These are phyloP conservation scores for Alnus glutinosa DNA, from an alignment of 306 rosid species.

Conservation along the genomic window DNA sequence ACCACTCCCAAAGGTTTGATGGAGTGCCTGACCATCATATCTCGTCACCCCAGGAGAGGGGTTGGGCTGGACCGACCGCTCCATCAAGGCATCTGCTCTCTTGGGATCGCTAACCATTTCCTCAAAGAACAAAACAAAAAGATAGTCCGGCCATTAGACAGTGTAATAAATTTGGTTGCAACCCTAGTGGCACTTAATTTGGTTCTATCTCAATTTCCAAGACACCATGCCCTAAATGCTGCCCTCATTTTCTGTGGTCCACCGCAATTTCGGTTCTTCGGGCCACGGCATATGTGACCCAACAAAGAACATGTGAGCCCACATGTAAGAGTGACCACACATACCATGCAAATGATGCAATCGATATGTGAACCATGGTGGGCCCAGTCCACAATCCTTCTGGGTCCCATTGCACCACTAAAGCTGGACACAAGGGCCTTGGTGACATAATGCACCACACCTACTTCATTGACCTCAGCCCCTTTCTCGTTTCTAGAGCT, in stretches of 20 bases:
- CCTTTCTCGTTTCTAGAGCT: background rate
- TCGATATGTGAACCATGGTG: conserved; percentile 24
- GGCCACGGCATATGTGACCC: conserved; percentile 27
- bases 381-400: conserved; percentile 12
- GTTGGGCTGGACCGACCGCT: no score
- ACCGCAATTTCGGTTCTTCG: conserved; percentile 25
- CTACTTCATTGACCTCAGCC: background rate
- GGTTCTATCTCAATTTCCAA: background rate
- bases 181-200: background rate
- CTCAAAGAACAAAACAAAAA: no score
- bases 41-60: no score
- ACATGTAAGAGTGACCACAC: conserved; percentile 26
- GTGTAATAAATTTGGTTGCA: no score
- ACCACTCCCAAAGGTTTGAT: no score
- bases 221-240: background rate
- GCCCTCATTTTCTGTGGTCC: conserved; percentile 12
- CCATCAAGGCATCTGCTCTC: no score
- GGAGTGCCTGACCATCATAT: no score
- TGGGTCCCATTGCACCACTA: conserved; percentile 17
- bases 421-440: conserved; percentile 7
- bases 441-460: conserved; percentile 16
- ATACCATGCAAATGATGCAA: conserved; percentile 6
- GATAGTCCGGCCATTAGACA: no score
- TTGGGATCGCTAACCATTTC: no score
- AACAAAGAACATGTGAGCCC: conserved; percentile 31